These are phyloP conservation scores for Lyophyllum decastes DNA, from an alignment of 768 basidiomycete species.

Conservation along the genomic window DNA sequence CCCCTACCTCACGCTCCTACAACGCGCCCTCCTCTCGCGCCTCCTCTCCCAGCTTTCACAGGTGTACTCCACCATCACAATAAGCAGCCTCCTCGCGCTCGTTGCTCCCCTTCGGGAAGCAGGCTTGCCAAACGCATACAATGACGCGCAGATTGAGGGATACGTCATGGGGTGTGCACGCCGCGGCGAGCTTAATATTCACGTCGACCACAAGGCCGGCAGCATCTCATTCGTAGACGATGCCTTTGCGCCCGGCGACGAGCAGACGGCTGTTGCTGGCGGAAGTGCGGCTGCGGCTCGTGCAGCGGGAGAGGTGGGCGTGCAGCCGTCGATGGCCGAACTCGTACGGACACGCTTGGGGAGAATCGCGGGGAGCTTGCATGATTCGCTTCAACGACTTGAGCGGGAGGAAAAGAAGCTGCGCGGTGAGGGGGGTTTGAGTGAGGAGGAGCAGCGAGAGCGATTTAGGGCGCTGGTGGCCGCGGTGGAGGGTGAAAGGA, in stretches of 20 bases:
- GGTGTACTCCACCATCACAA: conserved; percentile 86
- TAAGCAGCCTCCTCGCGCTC: conserved; percentile 75
- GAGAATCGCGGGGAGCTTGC: conserved; percentile 70
- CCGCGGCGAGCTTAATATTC: conserved; percentile 82
- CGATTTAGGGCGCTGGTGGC: conserved; percentile 61
- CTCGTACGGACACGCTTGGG: conserved; percentile 79
- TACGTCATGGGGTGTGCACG: conserved; percentile 93
- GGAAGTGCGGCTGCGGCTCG: background rate
- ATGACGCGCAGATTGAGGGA: conserved; percentile 81
- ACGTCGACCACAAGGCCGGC: conserved; percentile 86
- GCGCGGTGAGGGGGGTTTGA: conserved; percentile 26
- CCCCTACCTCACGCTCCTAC: conserved; percentile 86
- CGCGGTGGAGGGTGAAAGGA: conserved; percentile 73
- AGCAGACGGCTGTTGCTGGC: conserved; percentile 11
- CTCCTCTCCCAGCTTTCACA: conserved; percentile 90
- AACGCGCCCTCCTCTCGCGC: conserved; percentile 88
- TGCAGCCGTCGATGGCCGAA: conserved; percentile 74
- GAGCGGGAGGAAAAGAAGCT: conserved; percentile 44
- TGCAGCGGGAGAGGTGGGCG: conserved; percentile 38
- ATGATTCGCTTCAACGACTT: conserved; percentile 65
- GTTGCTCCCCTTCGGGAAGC: conserved; percentile 71
- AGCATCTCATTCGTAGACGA: conserved; percentile 85
- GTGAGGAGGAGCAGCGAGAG: conserved; percentile 59
- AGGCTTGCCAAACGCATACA: conserved; percentile 54
- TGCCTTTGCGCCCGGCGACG: conserved; percentile 49